Evolutionary conservation across 768 basidiomycete species (phyloP), one percentile per base, ranked within the genome.

Genomic region (Lactarius tabidus): DNA sequence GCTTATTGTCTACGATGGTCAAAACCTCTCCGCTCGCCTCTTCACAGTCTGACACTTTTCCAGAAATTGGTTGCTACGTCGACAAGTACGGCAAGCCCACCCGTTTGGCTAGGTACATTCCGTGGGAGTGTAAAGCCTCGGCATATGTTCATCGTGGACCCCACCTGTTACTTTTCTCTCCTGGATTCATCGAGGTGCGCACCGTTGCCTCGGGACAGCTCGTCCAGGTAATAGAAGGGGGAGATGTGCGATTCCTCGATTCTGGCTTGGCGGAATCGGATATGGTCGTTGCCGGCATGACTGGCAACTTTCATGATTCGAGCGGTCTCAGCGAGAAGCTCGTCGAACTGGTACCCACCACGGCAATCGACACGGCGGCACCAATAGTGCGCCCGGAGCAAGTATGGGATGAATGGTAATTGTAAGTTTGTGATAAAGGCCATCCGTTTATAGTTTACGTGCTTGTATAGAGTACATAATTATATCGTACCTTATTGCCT

Each of bases 151-250:
- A 83, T 53, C 85, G 89, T 17, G 82, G 83, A 10, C 79, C 79
- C 7, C 82, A 91, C 70, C 66, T 93, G 68, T 79, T 94, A 23
- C 83, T 94, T 35, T 84, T 93, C 76, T 91, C 89, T 8, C 70
- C 83, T 18, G 81, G 85, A 62, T 93, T 90, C 73, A 80, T 94
- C 70, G 92, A 94, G 73, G 78, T 93, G 31, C 84, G 92, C 62
- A 79, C 84, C 64, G 76, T 85, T 31, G 75, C 78, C 17, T 88
- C 86, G 1, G 87, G 89, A 5, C 75, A 82, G 58, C 84, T 94
- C 23, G 84, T 87, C n/a, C 92, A 94, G 75, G 89, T 92, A n/a
- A 85, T 93, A 52, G 88, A 91, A 71, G 91, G 81, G 0, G 69
- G 71, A 14, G 89, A 91, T 69, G 82, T 93, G 41, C 84, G 89